These are phyloP conservation scores for Ganoderma boninense DNA, from an alignment of 1,284 basidiomycete species.

Conservation along the genomic window DNA sequence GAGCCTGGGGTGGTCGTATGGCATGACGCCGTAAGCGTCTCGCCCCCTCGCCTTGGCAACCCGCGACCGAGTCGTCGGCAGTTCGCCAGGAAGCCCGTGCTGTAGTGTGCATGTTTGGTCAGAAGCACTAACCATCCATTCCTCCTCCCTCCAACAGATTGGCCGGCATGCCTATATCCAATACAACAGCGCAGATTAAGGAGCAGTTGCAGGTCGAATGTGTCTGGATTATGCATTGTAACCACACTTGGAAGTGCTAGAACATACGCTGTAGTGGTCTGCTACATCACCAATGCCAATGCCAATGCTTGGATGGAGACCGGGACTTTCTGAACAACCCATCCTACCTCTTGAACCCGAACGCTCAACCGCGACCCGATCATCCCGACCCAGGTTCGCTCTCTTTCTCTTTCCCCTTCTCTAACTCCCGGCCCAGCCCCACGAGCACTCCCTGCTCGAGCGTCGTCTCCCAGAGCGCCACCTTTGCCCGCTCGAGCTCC, in stretches of 20 bases:
- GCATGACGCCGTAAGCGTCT: background rate
- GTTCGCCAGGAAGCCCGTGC: background rate
- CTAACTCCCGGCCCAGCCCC: slow-evolving; percentile 54
- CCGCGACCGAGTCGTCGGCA: background rate
- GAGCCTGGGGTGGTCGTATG: background rate
- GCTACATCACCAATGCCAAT: background rate
- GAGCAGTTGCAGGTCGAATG: background rate
- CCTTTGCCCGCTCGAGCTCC: slow-evolving; percentile 68
- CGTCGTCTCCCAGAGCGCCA: slow-evolving; percentile 76
- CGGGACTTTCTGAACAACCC: background rate
- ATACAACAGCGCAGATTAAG: background rate
- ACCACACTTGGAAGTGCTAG: background rate
- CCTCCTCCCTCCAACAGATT: too few species aligned
- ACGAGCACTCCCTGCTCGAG: slow-evolving; percentile 76
- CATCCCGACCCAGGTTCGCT: background rate
- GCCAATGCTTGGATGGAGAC: too few species aligned
- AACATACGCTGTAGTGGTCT: background rate
- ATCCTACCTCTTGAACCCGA: background rate
- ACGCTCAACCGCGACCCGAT: background rate
- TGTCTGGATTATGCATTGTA: background rate
- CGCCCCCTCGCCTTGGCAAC: background rate
- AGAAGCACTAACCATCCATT: slow-evolving; percentile 3
- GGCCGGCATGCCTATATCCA: background rate
- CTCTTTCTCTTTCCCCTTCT: slow-evolving; percentile 17
- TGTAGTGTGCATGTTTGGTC: background rate